A percentile compares a stretch with the other conserved stretches of the same genome.
These are phyloP conservation scores for Trifolium repens DNA, from an alignment of 306 rosid species.

Conservation along the genomic window DNA sequence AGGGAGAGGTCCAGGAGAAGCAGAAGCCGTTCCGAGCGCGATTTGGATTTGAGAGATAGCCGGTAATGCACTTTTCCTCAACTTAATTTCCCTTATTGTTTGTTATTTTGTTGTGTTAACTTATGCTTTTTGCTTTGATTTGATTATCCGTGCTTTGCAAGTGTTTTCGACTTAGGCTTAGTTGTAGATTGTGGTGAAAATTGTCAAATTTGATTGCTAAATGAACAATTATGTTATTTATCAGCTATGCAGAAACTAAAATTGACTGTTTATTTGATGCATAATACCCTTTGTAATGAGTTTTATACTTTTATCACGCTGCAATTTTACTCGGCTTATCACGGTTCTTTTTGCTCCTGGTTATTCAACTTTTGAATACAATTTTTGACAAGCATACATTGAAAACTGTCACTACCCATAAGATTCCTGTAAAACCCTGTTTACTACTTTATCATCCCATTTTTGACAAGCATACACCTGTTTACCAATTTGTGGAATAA, in stretches of 20 bases:
- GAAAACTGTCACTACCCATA: not conserved
- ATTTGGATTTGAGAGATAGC: constrained; percentile 71
- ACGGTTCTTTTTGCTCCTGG: constrained; percentile 9
- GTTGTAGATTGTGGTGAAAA: not conserved
- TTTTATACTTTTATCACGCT: constrained; percentile 18
- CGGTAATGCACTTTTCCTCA: constrained; percentile 50
- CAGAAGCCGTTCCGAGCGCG: constrained; percentile 38
- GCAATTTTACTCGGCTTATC: not conserved
- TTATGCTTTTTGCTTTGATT: not conserved
- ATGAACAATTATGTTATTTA: constrained; percentile 14
- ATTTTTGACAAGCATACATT: not conserved
- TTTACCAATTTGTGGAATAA: not conserved
- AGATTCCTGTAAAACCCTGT: not conserved
- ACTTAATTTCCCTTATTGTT: not conserved
- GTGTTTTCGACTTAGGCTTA: constrained; percentile 17
- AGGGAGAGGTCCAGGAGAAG: constrained; percentile 42
- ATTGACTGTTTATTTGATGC: not conserved
- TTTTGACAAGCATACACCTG: too few relatives aligned
- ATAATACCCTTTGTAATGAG: not conserved
- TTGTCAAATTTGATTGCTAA: not conserved
- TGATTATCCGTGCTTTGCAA: not conserved
- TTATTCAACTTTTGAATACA: not conserved
- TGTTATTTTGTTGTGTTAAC: not conserved
- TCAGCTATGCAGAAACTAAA: constrained; percentile 1
- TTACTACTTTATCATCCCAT: not conserved